Conservation (phyloP, 345 rosid genomes). For the Corchorus capsularis region DNA sequence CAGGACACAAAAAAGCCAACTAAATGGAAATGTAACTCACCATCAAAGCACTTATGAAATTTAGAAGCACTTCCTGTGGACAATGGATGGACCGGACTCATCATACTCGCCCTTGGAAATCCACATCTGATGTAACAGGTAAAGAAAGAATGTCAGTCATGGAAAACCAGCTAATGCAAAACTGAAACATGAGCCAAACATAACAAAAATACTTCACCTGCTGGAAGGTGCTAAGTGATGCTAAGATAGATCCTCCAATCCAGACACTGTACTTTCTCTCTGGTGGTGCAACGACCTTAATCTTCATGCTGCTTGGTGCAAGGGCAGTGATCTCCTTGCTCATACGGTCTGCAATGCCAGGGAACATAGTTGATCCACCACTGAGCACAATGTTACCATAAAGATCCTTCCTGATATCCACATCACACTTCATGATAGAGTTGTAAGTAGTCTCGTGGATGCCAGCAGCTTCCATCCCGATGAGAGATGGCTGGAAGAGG, state of each 20-base stretch:
- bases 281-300: slow-evolving; percentile 30
- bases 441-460: slow-evolving; percentile 72
- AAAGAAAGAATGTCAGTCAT: slow-evolving; percentile 11
- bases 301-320: slow-evolving; percentile 33
- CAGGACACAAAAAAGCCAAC: slow-evolving; percentile 48
- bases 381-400: slow-evolving; percentile 39
- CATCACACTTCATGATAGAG: slow-evolving; percentile 66
- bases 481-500: slow-evolving; percentile 66
- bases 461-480: slow-evolving; percentile 75
- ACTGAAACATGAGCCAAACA: neutral
- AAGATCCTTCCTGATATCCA: slow-evolving; percentile 52
- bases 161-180: neutral
- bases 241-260: slow-evolving; percentile 77
- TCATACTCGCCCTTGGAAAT: slow-evolving; percentile 61
- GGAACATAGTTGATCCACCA: slow-evolving; percentile 79
- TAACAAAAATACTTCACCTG: slow-evolving; percentile 39
- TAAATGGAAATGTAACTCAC: slow-evolving; percentile 46
- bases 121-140: slow-evolving; percentile 50
- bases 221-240: slow-evolving; percentile 79
- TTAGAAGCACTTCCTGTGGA: slow-evolving; percentile 68
- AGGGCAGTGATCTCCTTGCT: slow-evolving; percentile 71
- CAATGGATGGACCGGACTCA: slow-evolving; percentile 70
- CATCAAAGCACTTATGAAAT: slow-evolving; percentile 28
- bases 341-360: slow-evolving; percentile 77
- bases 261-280: slow-evolving; percentile 54